A percentile compares a stretch with the other conserved stretches of the same genome.
Conservation (phyloP, 306 rosid genomes). For the Cicer arietinum region DNA sequence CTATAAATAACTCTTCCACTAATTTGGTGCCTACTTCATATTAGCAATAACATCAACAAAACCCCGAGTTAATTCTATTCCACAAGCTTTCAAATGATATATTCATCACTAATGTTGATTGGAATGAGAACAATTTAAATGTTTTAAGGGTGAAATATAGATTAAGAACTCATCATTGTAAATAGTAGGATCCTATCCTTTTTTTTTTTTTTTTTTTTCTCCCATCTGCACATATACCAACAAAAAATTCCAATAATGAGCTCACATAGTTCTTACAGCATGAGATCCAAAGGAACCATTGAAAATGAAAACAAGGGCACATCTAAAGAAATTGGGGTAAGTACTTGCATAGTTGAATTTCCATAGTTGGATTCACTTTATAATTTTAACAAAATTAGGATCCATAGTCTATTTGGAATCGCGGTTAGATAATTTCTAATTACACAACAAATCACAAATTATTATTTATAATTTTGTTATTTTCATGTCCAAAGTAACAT, state of each 20-base stretch:
- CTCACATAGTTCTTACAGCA: conserved; percentile 43
- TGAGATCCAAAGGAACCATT: conserved; percentile 47
- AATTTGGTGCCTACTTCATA: conserved; percentile 26
- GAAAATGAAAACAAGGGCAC: conserved; percentile 43
- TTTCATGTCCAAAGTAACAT: too few species aligned
- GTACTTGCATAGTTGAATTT: background rate
- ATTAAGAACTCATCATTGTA: conserved; percentile 13
- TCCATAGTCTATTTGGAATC: too few species aligned
- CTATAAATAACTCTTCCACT: conserved; percentile 39
- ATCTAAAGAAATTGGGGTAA: conserved; percentile 43
- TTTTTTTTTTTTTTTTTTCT: background rate
- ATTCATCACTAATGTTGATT: conserved; percentile 34
- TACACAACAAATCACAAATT: too few species aligned
- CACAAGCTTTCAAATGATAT: conserved; percentile 45
- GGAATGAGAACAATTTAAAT: conserved; percentile 10
- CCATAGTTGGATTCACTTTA: too few species aligned
- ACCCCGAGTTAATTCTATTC: conserved; percentile 37
- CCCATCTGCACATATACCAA: background rate
- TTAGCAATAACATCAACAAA: conserved; percentile 38
- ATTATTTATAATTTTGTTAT: too few species aligned
- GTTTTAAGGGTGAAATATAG: conserved; percentile 1
- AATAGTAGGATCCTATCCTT: background rate
- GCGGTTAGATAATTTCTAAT: too few species aligned
- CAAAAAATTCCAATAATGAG: conserved; percentile 40
- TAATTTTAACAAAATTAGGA: too few species aligned